Conservation (phyloP, 1,139 yeast genomes). For the Geotrichum armillariae region DNA sequence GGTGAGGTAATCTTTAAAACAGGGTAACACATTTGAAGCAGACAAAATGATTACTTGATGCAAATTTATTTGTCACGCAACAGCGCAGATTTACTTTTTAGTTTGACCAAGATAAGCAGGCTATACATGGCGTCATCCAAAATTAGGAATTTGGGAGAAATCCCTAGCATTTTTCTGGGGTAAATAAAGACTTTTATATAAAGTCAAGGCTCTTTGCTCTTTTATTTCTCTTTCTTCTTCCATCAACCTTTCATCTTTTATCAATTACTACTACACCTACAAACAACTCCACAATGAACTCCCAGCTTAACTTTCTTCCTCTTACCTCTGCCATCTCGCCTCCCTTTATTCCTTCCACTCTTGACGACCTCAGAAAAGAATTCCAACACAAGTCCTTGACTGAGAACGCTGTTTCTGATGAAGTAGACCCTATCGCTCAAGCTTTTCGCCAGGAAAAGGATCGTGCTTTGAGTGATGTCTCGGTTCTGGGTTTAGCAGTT, state of each 20-base stretch:
- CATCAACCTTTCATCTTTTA: background rate
- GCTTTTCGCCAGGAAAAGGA: constrained; percentile 7
- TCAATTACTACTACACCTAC: constrained; percentile 2
- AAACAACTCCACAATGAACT: constrained; percentile 7
- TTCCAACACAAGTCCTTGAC: background rate
- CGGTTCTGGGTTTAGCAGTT: background rate
- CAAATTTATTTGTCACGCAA: too few species aligned
- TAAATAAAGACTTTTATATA: background rate
- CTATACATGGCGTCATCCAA: too few species aligned
- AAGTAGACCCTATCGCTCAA: background rate
- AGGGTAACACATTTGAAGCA: too few species aligned
- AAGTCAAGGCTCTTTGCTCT: background rate
- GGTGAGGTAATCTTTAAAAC: too few species aligned
- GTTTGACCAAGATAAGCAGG: too few species aligned
- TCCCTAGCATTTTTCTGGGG: background rate
- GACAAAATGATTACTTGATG: too few species aligned
- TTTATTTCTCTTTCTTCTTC: background rate
- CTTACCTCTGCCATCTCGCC: constrained; percentile 18
- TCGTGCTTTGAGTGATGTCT: constrained; percentile 9
- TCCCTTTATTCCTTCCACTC: constrained; percentile 14
- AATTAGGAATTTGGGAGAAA: too few species aligned
- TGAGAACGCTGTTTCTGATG: constrained; percentile 1
- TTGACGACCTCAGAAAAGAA: constrained; percentile 8
- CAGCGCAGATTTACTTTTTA: too few species aligned
- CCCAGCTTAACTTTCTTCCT: constrained; percentile 6